Evolutionary conservation across 306 rosid species (phyloP).

Genomic region (Quercus cerris): DNA sequence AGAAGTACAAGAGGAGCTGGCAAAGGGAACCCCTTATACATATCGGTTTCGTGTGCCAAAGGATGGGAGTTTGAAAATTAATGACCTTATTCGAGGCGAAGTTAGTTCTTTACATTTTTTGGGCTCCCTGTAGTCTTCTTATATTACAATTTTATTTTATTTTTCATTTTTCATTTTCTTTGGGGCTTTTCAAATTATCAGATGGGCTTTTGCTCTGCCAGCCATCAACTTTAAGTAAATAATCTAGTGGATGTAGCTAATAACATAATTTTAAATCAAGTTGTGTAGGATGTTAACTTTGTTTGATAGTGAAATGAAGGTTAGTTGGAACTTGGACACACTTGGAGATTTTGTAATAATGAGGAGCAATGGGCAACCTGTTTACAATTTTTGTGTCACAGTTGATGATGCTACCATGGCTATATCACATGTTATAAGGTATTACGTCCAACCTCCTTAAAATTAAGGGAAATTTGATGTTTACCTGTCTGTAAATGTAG

Average conservation of each 20-base stretch:
- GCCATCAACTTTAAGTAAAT: neutral
- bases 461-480: slow-evolving; percentile 3
- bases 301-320: slow-evolving; percentile 89
- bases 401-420: slow-evolving; percentile 99
- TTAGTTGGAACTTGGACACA: slow-evolving; percentile 96
- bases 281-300: slow-evolving; percentile 42
- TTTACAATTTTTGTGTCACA: slow-evolving; percentile 95
- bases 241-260: neutral
- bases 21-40: slow-evolving; percentile 69
- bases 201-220: neutral
- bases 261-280: slow-evolving; percentile 2
- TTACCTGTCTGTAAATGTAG: neutral
- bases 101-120: slow-evolving; percentile 39
- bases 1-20: slow-evolving; percentile 73
- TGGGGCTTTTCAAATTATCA: neutral
- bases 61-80: slow-evolving; percentile 78
- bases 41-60: slow-evolving; percentile 81
- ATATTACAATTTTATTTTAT: neutral
- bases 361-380: slow-evolving; percentile 99
- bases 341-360: slow-evolving; percentile 97
- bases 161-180: neutral
- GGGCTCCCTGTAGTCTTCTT: neutral
- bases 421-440: slow-evolving; percentile 97
- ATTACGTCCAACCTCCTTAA: slow-evolving; percentile 15
- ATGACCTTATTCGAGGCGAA: slow-evolving; percentile 84